Base-by-base conservation (phyloP, 495 filamentous ascomycete genomes). In the Xylaria castorea region DNA sequence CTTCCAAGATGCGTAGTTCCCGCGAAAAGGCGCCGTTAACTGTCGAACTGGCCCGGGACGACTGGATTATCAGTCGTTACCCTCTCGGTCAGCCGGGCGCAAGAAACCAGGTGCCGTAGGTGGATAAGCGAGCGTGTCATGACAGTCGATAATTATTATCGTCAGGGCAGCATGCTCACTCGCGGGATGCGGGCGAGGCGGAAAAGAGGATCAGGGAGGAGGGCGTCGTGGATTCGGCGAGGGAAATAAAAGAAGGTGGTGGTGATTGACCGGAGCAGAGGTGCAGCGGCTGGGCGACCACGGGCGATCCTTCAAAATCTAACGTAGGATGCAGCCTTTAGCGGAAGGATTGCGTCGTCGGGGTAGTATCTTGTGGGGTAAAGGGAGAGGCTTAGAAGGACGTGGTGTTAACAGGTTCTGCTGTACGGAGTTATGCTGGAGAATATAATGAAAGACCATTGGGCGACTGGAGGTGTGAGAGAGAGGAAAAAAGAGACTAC, bases 41-140 rank as follows among this genome's bases (percentile, higher is more conserved):
- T 61, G 20, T 66, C 14, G 63, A 46, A 22, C 44, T 18, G 64
- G 73, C 74, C 74, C 74, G 64, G 76, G 63, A 73, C 74, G 73
- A 79, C 74, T 74, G 73, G 73, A 74, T 75, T 70, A 61, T 74
- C 73, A n/a, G 64, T 71, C 72, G 74, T 76, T 60, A 64, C 75
- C 65, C 46, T 66, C 74, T 79, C 72, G 73, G 64, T 76, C 71
- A 73, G 67, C 69, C 78, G 70, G 74, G 74, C 75, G 74, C 75
- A 65, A 75, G 61, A 74, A 66, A 75, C 70, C 76, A 76, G 61
- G 63, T 73, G 71, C 74, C 68, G 74, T 71, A 76, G 57, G 71
- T 64, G 65, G 44, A 70, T 66, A 51, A 55, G 55, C 57, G 61
- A 73, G 69, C 66, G 51, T 75, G 75, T 78, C 76, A 78, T 79